These are phyloP conservation scores for Suillus subaureus DNA, from an alignment of 768 basidiomycete genomes.

Conservation along the genomic window DNA sequence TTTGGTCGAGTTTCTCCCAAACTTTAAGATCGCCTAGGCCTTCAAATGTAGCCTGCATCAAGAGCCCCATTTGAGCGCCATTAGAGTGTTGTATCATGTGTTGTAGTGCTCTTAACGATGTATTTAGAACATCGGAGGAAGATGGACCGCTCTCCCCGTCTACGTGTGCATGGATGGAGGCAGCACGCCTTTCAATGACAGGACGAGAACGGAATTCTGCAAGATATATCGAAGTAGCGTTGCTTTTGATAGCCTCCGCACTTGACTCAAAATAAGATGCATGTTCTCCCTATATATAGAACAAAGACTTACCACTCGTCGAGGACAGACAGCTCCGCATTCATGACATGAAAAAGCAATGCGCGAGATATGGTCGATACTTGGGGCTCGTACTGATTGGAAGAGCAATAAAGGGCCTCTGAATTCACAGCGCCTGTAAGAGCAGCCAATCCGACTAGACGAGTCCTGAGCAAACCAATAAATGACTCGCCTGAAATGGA, in stretches of 20 bases:
- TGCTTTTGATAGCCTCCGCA: constrained; percentile 61
- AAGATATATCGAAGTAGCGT: constrained; percentile 76
- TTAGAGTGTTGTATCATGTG: constrained; percentile 76
- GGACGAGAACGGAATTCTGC: constrained; percentile 85
- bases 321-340: constrained; percentile 58
- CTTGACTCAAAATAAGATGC: constrained; percentile 36
- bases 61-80: constrained; percentile 68
- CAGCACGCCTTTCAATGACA: constrained; percentile 76
- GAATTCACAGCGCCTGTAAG: constrained; percentile 81
- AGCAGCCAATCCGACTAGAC: constrained; percentile 84
- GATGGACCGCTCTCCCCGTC: constrained; percentile 88
- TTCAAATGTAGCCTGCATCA: constrained; percentile 74
- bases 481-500: background rate
- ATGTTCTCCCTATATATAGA: background rate
- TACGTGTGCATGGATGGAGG: constrained; percentile 86
- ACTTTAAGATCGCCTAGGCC: constrained; percentile 60
- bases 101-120: constrained; percentile 71
- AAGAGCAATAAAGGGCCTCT: constrained; percentile 77
- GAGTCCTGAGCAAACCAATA: constrained; percentile 51
- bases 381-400: constrained; percentile 72
- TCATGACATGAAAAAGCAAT: constrained; percentile 66
- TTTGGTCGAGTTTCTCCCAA: constrained; percentile 74
- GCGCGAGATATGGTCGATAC: constrained; percentile 71
- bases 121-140: constrained; percentile 69
- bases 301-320: constrained; percentile 61